Evolutionary conservation across 2,329 filamentous ascomycete genomes (phyloP), one percentile per base, ranked within the genome.

Genomic region (Chaetomium olivaceum): DNA sequence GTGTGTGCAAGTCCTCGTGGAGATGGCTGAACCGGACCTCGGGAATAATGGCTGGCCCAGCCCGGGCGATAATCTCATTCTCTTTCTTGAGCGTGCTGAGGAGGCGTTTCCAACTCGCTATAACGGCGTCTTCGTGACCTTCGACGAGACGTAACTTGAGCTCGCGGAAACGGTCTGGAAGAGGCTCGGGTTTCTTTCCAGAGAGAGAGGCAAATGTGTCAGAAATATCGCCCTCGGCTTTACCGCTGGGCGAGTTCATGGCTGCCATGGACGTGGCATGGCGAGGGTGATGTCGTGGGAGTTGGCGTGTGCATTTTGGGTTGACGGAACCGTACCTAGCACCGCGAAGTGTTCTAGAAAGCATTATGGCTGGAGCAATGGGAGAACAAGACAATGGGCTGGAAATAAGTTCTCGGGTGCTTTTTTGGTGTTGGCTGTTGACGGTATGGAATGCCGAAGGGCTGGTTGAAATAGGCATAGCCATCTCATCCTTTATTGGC

Each of bases 161-260:
- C 25, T 82, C 73, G 8, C 85, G 80, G 71, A 85, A 89, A 0
- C 84, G 78, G 65, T 82, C 77, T 0, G 86, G 86, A 0, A 89
- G 77, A 0, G 83, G 80, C 12, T 76, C 72, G 4, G 77, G 72
- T 8, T 77, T 71, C 2, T 73, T 73, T 0, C 84, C 84, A 0
- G 85, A 86, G 2, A 89, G 76, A 0, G 87, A 89, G 0, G 82
- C 82, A 64, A 89, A 89, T 0, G 85, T 78, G 60, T 87, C 85
- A 0, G 86, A 87, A 39, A 89, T 89, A 68, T 88, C 82, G 3
- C 87, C 87, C 69, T 86, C 84, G 48, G 83, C 80, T 70, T 86
- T 87, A 11, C 33, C n/a, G 11, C 29, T 16, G 6, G 58, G 23
- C 6, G 39, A 46, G 48, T 58, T 62, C 63, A 68, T 66, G 21